Evolutionary conservation across 768 basidiomycete genomes (phyloP).

Genomic region (Serendipita sp.): DNA sequence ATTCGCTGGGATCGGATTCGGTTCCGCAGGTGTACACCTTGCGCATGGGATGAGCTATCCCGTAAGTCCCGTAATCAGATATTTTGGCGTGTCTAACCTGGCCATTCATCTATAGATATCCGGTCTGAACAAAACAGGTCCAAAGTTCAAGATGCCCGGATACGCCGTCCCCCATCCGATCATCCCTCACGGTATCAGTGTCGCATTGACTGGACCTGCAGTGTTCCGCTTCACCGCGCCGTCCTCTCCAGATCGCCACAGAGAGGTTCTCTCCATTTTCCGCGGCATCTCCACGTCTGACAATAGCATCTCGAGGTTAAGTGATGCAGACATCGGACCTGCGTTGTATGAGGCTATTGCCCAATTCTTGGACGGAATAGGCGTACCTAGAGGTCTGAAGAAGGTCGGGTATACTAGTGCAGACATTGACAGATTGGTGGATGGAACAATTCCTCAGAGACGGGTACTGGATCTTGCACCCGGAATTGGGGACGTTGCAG

Average conservation of each 20-base stretch:
- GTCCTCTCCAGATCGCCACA: slow-evolving; percentile 80
- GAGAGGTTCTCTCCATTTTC: slow-evolving; percentile 78
- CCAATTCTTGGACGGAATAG: slow-evolving; percentile 68
- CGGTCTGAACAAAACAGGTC: slow-evolving; percentile 85
- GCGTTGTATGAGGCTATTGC: slow-evolving; percentile 77
- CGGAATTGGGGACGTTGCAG: slow-evolving; percentile 66
- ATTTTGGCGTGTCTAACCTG: slow-evolving; percentile 8
- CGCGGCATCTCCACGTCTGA: slow-evolving; percentile 41
- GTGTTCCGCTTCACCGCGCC: slow-evolving; percentile 96
- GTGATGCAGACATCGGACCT: slow-evolving; percentile 63
- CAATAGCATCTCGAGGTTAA: slow-evolving; percentile 44
- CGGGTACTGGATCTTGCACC: slow-evolving; percentile 89
- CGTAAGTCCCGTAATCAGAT: slow-evolving; percentile 27
- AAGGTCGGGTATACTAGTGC: slow-evolving; percentile 57
- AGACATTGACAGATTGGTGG: slow-evolving; percentile 62
- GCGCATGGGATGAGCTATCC: slow-evolving; percentile 86
- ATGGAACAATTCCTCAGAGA: slow-evolving; percentile 84
- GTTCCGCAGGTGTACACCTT: slow-evolving; percentile 82
- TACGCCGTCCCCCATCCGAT: slow-evolving; percentile 77
- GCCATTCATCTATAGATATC: slow-evolving; percentile 43
- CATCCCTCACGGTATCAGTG: slow-evolving; percentile 84
- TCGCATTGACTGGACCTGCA: slow-evolving; percentile 80
- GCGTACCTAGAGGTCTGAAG: slow-evolving; percentile 72
- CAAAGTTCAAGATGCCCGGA: slow-evolving; percentile 81
- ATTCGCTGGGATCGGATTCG: slow-evolving; percentile 91